Conservation (phyloP, 352 stramenopile species). For the Pythium aquatile region DNA sequence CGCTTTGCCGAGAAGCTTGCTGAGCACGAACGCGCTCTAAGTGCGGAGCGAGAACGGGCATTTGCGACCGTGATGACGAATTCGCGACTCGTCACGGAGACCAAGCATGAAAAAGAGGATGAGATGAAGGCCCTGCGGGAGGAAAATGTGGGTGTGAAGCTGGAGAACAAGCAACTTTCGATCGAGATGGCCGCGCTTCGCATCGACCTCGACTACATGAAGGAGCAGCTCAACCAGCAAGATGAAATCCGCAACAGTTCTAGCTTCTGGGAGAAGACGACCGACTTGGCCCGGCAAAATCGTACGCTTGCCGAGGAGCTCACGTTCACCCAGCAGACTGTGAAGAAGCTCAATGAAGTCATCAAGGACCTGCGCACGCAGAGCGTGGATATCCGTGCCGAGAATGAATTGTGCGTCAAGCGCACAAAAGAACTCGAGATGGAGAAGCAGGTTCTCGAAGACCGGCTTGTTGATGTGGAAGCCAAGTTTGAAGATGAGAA, state of each 20-base stretch:
- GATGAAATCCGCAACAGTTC: conserved; percentile 72
- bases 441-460: conserved; percentile 71
- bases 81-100: conserved; percentile 67
- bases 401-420: conserved; percentile 57
- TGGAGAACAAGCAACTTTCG: conserved; percentile 72
- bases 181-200: conserved; percentile 64
- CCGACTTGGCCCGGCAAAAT: conserved; percentile 80
- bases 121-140: conserved; percentile 72
- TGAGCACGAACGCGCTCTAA: conserved; percentile 66
- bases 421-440: conserved; percentile 65
- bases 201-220: conserved; percentile 69
- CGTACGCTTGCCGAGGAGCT: conserved; percentile 71
- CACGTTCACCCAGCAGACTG: conserved; percentile 54
- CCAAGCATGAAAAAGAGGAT: conserved; percentile 73
- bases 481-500: conserved; percentile 81
- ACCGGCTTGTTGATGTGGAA: conserved; percentile 63
- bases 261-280: conserved; percentile 87
- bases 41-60: conserved; percentile 61
- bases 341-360: conserved; percentile 64
- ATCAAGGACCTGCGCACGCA: conserved; percentile 62
- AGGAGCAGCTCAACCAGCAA: conserved; percentile 66
- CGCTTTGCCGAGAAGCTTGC: conserved; percentile 66
- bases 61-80: conserved; percentile 63
- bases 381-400: conserved; percentile 42
- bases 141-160: conserved; percentile 49